A percentile compares a stretch with the other conserved stretches of the same genome.
These are phyloP conservation scores for Berberis vulgaris DNA, from an alignment of 164 flowering plant genomes.

Conservation along the genomic window DNA sequence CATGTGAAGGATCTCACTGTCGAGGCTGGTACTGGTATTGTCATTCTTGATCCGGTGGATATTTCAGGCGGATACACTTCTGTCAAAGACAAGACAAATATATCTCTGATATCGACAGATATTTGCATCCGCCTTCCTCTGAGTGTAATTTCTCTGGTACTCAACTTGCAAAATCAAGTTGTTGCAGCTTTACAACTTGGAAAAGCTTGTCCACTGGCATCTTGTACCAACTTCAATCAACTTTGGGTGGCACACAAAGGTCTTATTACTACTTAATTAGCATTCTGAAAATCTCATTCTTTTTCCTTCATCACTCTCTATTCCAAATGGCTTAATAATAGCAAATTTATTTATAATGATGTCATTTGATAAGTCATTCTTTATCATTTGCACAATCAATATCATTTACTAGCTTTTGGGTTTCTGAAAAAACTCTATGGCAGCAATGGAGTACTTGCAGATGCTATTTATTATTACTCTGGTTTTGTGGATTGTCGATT, in stretches of 20 bases:
- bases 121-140: constrained; percentile 74
- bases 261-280: constrained; percentile 13
- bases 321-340: background rate
- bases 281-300: background rate
- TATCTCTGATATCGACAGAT: constrained; percentile 72
- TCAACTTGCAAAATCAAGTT: constrained; percentile 78
- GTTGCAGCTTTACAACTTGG: constrained; percentile 69
- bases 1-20: constrained; percentile 76
- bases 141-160: constrained; percentile 74
- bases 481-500: too few relatives aligned
- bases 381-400: too few relatives aligned
- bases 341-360: too few relatives aligned
- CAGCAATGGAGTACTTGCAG: too few relatives aligned
- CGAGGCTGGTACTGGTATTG: constrained; percentile 97
- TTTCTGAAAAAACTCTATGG: too few relatives aligned
- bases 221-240: constrained; percentile 76
- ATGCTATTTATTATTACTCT: too few relatives aligned
- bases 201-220: constrained; percentile 62
- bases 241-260: constrained; percentile 88
- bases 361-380: too few relatives aligned
- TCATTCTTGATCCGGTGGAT: constrained; percentile 89
- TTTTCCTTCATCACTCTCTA: background rate
- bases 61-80: constrained; percentile 88
- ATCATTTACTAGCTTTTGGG: too few relatives aligned
- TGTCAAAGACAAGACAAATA: constrained; percentile 79